Percentiles rank a stretch among this genome's conserved stretches.
Evolutionary conservation across 257 asterid genomes (phyloP).

Genomic region (Penstemon eatonii): DNA sequence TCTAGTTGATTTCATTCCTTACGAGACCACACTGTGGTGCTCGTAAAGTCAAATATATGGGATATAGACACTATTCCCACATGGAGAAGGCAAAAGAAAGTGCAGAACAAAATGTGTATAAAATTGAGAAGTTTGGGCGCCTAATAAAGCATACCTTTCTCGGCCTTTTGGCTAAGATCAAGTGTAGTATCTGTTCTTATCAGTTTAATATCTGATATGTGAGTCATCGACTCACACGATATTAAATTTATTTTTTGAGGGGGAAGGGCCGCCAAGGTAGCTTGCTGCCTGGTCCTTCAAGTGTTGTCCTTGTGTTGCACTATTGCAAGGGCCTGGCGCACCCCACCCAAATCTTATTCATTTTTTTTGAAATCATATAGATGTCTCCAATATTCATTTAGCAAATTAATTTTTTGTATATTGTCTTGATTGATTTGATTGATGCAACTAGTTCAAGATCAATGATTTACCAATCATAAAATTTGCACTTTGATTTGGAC

Average conservation of each 20-base stretch:
- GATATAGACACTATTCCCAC: too few species aligned
- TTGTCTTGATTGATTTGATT: too few species aligned
- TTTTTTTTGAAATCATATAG: too few species aligned
- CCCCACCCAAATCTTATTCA: neutral
- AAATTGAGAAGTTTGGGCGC: too few species aligned
- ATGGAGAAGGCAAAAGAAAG: too few species aligned
- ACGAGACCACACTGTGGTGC: neutral
- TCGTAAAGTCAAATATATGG: too few species aligned
- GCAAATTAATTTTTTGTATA: too few species aligned
- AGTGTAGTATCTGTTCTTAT: constrained; percentile 45
- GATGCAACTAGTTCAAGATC: too few species aligned
- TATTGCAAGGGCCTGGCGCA: constrained; percentile 6
- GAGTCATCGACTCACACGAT: constrained; percentile 30
- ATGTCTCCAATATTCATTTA: too few species aligned
- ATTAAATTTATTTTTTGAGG: constrained; percentile 32
- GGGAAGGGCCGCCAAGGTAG: neutral
- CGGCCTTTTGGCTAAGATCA: constrained; percentile 45
- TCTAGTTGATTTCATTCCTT: neutral
- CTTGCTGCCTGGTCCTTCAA: neutral
- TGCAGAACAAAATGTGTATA: too few species aligned
- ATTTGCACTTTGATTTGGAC: too few species aligned
- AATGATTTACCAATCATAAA: too few species aligned
- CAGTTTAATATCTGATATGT: constrained; percentile 42
- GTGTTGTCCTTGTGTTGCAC: constrained; percentile 6
- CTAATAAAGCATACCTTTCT: constrained; percentile 32